Conservation (phyloP, 2,329 filamentous ascomycete species). For the Botryotinia convoluta region DNA sequence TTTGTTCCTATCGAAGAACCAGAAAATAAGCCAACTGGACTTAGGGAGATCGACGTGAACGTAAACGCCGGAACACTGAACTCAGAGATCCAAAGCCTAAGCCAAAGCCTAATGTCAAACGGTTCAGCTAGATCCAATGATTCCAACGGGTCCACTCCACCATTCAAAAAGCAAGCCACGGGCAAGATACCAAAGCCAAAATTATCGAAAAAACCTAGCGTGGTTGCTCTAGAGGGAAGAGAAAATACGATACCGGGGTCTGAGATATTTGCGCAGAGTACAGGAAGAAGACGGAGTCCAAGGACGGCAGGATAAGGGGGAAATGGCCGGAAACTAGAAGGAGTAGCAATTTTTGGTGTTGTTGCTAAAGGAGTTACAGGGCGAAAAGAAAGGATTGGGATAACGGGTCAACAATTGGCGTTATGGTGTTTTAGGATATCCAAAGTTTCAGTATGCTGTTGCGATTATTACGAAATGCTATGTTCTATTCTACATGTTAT, state of each 20-base stretch:
- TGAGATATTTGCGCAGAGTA: slow-evolving; percentile 29
- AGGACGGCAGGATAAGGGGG: slow-evolving; percentile 23
- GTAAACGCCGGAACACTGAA: slow-evolving; percentile 43
- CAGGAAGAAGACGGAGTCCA: slow-evolving; percentile 36
- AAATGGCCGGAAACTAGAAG: not conserved
- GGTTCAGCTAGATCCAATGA: slow-evolving; percentile 11
- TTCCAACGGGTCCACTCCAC: slow-evolving; percentile 23
- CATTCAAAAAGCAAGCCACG: slow-evolving; percentile 35
- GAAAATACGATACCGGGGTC: slow-evolving; percentile 40
- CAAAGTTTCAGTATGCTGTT: not conserved
- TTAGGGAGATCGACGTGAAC: slow-evolving; percentile 50
- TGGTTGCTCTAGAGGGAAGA: slow-evolving; percentile 44
- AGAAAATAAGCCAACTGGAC: slow-evolving; percentile 38
- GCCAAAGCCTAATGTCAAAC: slow-evolving; percentile 13
- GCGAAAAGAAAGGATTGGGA: not conserved
- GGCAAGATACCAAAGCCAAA: slow-evolving; percentile 45
- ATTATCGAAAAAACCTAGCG: slow-evolving; percentile 40
- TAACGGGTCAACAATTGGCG: not conserved
- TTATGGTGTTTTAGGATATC: slow-evolving; percentile 6
- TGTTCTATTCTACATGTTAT: not conserved
- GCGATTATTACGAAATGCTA: not conserved
- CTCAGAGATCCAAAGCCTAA: slow-evolving; percentile 23
- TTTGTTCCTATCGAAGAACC: slow-evolving; percentile 23
- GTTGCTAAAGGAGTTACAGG: not conserved
- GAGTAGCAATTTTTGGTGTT: not conserved